Evolutionary conservation across 345 rosid species (phyloP).

Genomic region (Kernera saxatilis): DNA sequence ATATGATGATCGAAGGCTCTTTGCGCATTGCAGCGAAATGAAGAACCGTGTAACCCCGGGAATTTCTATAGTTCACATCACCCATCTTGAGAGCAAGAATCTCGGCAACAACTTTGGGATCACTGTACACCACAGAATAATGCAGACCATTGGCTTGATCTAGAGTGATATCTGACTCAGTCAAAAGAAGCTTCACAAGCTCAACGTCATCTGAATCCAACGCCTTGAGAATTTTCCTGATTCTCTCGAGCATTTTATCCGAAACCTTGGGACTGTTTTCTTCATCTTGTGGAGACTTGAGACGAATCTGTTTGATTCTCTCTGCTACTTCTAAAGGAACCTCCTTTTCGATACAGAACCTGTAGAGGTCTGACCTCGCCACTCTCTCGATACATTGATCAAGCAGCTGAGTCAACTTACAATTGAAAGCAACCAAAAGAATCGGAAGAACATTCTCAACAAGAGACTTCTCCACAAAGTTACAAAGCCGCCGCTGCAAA

Average conservation of each 20-base stretch:
- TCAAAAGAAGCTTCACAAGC: slow-evolving; percentile 78
- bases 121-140: slow-evolving; percentile 87
- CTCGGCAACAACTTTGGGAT: slow-evolving; percentile 80
- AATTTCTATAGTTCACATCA: slow-evolving; percentile 62
- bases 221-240: slow-evolving; percentile 75
- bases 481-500: slow-evolving; percentile 78
- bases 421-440: slow-evolving; percentile 74
- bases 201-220: slow-evolving; percentile 95
- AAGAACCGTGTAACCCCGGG: slow-evolving; percentile 83
- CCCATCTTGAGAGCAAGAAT: slow-evolving; percentile 63
- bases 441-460: slow-evolving; percentile 84
- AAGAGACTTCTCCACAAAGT: slow-evolving; percentile 67
- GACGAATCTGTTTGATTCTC: slow-evolving; percentile 44
- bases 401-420: slow-evolving; percentile 62
- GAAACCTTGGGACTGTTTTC: slow-evolving; percentile 21
- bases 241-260: slow-evolving; percentile 60
- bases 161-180: slow-evolving; percentile 70
- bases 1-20: slow-evolving; percentile 68
- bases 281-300: slow-evolving; percentile 37
- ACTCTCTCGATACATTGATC: slow-evolving; percentile 76
- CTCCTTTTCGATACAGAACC: slow-evolving; percentile 68
- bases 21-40: slow-evolving; percentile 91
- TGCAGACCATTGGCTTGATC: slow-evolving; percentile 85
- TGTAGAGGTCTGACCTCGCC: slow-evolving; percentile 76
- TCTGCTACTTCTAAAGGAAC: slow-evolving; percentile 67